These are phyloP conservation scores for Cordyceps pruinosa DNA, from an alignment of 2,329 filamentous ascomycete species.

Conservation along the genomic window DNA sequence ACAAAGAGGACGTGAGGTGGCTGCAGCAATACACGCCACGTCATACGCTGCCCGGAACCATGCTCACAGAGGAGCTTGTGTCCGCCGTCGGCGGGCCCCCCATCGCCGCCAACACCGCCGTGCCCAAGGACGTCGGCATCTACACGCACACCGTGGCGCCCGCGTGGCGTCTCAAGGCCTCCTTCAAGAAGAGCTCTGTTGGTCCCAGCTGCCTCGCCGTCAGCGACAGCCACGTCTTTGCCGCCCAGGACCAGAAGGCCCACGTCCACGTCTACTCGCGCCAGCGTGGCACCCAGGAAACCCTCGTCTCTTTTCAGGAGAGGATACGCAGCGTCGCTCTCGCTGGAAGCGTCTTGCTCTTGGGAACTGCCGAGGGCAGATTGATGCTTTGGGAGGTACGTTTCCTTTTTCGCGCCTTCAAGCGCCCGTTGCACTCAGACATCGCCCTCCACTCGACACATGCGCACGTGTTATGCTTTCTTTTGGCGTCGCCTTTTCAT, in stretches of 20 bases:
- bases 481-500: background rate
- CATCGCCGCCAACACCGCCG: slow-evolving; percentile 53
- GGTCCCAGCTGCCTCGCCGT: slow-evolving; percentile 71
- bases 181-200: slow-evolving; percentile 91
- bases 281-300: slow-evolving; percentile 78
- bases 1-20: background rate
- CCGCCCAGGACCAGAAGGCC: slow-evolving; percentile 84
- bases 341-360: slow-evolving; percentile 62
- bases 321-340: slow-evolving; percentile 72
- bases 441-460: background rate
- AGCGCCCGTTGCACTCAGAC: background rate
- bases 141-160: slow-evolving; percentile 80
- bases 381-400: slow-evolving; percentile 88
- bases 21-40: background rate
- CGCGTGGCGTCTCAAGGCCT: slow-evolving; percentile 62
- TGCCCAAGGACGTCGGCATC: slow-evolving; percentile 76
- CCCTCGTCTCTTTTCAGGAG: slow-evolving; percentile 80
- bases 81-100: slow-evolving; percentile 51
- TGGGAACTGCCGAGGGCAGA: slow-evolving; percentile 80
- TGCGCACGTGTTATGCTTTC: background rate
- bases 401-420: slow-evolving; percentile 17
- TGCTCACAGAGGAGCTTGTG: slow-evolving; percentile 56
- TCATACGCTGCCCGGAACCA: slow-evolving; percentile 21
- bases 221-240: slow-evolving; percentile 77
- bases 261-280: slow-evolving; percentile 89